Percentiles rank a stretch among this genome's conserved stretches.
Evolutionary conservation across 108 stramenopile genomes (phyloP).

Genomic region (Nitzschia inconspicua): DNA sequence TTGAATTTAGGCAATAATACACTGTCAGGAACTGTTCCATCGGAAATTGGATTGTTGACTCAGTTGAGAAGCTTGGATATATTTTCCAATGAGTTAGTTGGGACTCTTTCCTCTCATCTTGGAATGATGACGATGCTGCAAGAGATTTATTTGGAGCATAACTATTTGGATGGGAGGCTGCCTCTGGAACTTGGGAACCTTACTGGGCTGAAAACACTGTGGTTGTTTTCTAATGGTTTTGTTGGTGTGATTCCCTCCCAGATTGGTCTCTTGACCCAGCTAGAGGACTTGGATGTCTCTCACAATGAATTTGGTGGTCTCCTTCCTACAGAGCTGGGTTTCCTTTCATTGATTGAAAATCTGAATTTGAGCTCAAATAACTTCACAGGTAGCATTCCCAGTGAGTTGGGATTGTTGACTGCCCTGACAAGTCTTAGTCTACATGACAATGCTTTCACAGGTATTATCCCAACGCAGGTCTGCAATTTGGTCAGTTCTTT

Average conservation of each 20-base stretch:
- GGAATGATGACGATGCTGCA: constrained; percentile 35
- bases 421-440: constrained; percentile 29
- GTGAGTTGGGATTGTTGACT: constrained; percentile 43
- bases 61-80: constrained; percentile 43
- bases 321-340: constrained; percentile 38
- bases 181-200: constrained; percentile 36
- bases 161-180: constrained; percentile 39
- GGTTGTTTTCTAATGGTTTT: constrained; percentile 28
- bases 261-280: constrained; percentile 37
- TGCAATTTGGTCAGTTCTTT: constrained; percentile 23
- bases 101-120: constrained; percentile 35
- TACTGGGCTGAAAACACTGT: constrained; percentile 11
- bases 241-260: constrained; percentile 47
- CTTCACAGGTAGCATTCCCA: constrained; percentile 45
- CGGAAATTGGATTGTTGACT: not conserved
- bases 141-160: constrained; percentile 44
- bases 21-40: constrained; percentile 6
- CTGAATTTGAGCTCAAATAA: constrained; percentile 17
- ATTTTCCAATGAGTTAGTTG: constrained; percentile 38
- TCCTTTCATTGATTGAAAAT: constrained; percentile 18
- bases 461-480: constrained; percentile 37
- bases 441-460: constrained; percentile 35
- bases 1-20: constrained; percentile 26
- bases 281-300: constrained; percentile 28
- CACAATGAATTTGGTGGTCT: constrained; percentile 34